These are phyloP conservation scores for Geotrichum macrosporum DNA, from an alignment of 1,139 yeast species.

Conservation along the genomic window DNA sequence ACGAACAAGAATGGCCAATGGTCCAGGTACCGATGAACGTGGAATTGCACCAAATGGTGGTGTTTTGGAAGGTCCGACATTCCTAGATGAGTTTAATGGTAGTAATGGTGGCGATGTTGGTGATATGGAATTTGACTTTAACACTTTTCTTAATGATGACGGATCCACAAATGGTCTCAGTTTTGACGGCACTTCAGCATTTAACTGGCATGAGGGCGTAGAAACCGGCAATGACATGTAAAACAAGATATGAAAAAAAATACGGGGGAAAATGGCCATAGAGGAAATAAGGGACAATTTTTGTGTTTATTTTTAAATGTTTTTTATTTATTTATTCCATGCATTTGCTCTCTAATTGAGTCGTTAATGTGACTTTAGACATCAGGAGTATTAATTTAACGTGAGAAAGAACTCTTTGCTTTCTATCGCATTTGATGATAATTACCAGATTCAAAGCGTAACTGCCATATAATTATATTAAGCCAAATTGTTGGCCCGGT, in stretches of 20 bases:
- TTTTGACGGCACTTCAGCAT: conserved; percentile 31
- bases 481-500: too few species aligned
- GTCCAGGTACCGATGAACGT: conserved; percentile 16
- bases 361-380: too few species aligned
- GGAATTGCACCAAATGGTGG: too few species aligned
- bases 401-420: too few species aligned
- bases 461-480: too few species aligned
- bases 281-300: neutral
- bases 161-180: conserved; percentile 29
- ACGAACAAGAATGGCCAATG: neutral
- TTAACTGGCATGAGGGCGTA: conserved; percentile 35
- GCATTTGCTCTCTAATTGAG: too few species aligned
- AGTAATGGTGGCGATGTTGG: conserved; percentile 14
- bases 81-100: conserved; percentile 31
- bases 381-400: too few species aligned
- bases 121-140: conserved; percentile 39
- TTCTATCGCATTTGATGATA: too few species aligned
- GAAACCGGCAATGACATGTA: conserved; percentile 33
- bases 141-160: conserved; percentile 37
- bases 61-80: conserved; percentile 31
- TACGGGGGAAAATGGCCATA: neutral
- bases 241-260: neutral
- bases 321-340: neutral
- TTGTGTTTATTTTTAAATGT: neutral
- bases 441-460: too few species aligned